These are phyloP conservation scores for Alternaria sp. DNA, from an alignment of 2,329 filamentous ascomycete species.

Conservation along the genomic window DNA sequence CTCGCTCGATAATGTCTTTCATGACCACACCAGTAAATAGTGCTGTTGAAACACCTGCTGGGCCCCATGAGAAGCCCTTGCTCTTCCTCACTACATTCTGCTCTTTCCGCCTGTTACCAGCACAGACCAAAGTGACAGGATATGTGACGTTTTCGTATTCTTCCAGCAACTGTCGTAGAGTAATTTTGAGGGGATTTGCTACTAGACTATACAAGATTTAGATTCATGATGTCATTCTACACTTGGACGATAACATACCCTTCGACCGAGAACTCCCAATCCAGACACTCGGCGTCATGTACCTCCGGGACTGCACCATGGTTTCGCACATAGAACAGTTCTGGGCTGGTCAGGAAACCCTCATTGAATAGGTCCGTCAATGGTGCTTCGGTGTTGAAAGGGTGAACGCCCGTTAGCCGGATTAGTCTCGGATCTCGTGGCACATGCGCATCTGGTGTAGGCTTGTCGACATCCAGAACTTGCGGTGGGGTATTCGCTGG, in stretches of 20 bases:
- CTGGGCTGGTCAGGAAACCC: conserved; percentile 86
- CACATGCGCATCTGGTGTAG: conserved; percentile 85
- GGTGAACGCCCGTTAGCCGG: conserved; percentile 85
- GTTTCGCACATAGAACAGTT: conserved; percentile 91
- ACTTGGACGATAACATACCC: conserved; percentile 56
- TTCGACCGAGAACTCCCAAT: conserved; percentile 85
- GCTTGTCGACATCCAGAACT: conserved; percentile 77
- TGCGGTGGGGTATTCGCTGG: conserved; percentile 63
- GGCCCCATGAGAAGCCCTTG: conserved; percentile 93
- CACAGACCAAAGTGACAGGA: conserved; percentile 88
- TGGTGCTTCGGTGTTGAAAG: conserved; percentile 90
- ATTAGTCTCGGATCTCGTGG: conserved; percentile 82
- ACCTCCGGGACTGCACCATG: conserved; percentile 85
- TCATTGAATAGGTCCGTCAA: conserved; percentile 78
- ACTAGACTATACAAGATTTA: conserved; percentile 65
- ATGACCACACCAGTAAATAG: conserved; percentile 86
- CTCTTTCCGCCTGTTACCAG: conserved; percentile 90
- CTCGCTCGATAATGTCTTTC: conserved; percentile 72
- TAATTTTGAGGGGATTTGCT: conserved; percentile 75
- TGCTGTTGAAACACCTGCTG: conserved; percentile 85
- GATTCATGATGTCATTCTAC: not conserved
- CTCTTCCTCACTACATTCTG: conserved; percentile 90
- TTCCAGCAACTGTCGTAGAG: conserved; percentile 73
- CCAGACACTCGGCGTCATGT: conserved; percentile 72
- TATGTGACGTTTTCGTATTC: conserved; percentile 84